These are phyloP conservation scores for Serendipita indica DNA, from an alignment of 768 basidiomycete genomes.

Conservation along the genomic window DNA sequence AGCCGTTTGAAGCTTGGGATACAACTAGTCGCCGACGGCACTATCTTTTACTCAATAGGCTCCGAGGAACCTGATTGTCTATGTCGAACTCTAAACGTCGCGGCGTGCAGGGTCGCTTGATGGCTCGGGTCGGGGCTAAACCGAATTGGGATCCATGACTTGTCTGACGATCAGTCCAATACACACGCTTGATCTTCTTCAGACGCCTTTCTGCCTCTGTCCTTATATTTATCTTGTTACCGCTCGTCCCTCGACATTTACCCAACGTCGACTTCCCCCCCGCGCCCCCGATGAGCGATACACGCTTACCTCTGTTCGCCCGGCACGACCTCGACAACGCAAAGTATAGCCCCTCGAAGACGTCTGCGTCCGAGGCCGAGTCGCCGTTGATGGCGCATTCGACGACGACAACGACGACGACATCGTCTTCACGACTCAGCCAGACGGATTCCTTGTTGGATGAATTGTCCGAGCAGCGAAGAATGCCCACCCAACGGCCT, in stretches of 20 bases:
- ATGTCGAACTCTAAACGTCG: no score
- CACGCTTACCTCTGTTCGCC: background rate
- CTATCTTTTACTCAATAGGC: no score
- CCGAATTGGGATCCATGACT: no score
- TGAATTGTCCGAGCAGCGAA: background rate
- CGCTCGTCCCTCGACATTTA: background rate
- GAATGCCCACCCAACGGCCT: background rate
- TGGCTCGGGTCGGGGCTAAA: no score
- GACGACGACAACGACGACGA: background rate
- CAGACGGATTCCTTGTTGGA: background rate
- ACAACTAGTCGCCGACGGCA: no score
- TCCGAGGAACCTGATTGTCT: no score
- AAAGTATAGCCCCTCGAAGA: slow-evolving; percentile 3
- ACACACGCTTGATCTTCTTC: background rate
- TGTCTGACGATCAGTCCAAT: no score
- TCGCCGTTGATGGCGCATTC: slow-evolving; percentile 5
- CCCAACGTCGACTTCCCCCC: background rate
- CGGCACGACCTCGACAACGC: background rate
- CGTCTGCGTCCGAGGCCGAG: background rate
- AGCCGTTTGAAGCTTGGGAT: no score
- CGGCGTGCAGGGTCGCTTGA: no score
- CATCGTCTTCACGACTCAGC: background rate
- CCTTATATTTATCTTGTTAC: background rate
- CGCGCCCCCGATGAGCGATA: background rate
- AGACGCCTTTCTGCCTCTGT: background rate